A percentile compares a stretch with the other conserved stretches of the same genome.
Conservation (phyloP, 163 green algal genomes). For the Botryococcus braunii region DNA sequence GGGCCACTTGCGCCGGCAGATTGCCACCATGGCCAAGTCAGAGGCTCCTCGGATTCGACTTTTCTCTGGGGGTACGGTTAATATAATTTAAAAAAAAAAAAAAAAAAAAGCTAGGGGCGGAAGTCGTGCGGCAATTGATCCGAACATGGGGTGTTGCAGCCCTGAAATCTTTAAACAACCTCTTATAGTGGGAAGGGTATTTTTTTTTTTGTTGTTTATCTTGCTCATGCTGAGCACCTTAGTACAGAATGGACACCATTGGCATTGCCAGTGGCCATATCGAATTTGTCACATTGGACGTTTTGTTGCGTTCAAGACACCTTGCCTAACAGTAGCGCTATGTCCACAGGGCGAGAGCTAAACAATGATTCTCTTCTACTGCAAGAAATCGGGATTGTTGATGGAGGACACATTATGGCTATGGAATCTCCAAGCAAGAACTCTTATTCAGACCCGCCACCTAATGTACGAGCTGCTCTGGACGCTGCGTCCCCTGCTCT, state of each 20-base stretch:
- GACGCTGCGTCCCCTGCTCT: constrained; percentile 9
- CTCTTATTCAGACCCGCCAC: constrained; percentile 16
- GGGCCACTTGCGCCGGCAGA: no score
- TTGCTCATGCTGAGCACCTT: background rate
- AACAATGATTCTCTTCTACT: constrained; percentile 22
- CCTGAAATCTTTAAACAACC: background rate
- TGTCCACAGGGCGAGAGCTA: constrained; percentile 38
- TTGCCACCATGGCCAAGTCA: no score
- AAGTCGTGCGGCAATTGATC: no score
- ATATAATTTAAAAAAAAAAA: no score
- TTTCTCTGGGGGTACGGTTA: no score
- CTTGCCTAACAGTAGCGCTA: background rate
- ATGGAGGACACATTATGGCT: constrained; percentile 14
- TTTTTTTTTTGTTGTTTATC: background rate
- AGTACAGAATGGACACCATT: background rate
- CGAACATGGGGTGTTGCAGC: no score
- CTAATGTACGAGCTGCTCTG: constrained; percentile 14
- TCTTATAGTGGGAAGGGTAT: background rate
- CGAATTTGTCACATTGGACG: background rate
- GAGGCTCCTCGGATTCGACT: no score
- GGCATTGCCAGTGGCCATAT: background rate
- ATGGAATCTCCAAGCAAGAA: constrained; percentile 19
- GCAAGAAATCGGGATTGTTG: constrained; percentile 6
- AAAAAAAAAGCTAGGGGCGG: no score
- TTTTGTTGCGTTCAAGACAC: background rate